A percentile compares a stretch with the other conserved stretches of the same genome.
phyloP scores from a whole-genome alignment of 768 basidiomycete species.

The Leccinum boreale region DNA sequence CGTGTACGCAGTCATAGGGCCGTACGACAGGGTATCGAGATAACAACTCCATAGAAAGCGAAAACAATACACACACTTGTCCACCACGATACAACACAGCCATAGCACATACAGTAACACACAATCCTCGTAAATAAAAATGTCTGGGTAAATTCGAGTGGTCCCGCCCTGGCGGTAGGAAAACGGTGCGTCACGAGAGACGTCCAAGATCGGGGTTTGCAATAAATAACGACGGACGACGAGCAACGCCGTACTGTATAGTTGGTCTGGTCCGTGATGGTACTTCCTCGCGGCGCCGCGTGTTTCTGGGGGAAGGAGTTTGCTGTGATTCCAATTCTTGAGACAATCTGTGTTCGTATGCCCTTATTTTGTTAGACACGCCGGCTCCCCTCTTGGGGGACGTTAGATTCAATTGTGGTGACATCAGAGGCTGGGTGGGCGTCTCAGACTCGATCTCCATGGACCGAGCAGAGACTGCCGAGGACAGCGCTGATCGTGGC shows the following conservation, averaged over 20 bases:
- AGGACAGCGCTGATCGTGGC: slow-evolving; percentile 12
- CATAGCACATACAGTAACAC: slow-evolving; percentile 3
- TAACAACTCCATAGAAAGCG: slow-evolving; percentile 2
- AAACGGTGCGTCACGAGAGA: slow-evolving; percentile 10
- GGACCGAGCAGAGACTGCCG: neutral
- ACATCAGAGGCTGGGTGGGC: neutral
- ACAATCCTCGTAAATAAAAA: neutral
- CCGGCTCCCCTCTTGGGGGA: slow-evolving; percentile 12
- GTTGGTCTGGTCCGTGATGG: slow-evolving; percentile 37
- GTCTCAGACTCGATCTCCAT: slow-evolving; percentile 1
- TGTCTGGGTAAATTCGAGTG: slow-evolving; percentile 1
- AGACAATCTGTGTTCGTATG: slow-evolving; percentile 59
- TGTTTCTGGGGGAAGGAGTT: slow-evolving; percentile 35
- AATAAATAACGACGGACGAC: slow-evolving; percentile 61
- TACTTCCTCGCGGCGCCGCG: slow-evolving; percentile 41
- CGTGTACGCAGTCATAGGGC: neutral
- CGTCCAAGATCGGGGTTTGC: slow-evolving; percentile 54
- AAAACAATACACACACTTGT: slow-evolving; percentile 3
- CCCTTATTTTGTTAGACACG: slow-evolving; percentile 53
- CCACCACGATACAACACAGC: slow-evolving; percentile 2
- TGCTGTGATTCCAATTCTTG: slow-evolving; percentile 44
- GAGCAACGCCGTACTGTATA: slow-evolving; percentile 64
- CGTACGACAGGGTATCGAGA: slow-evolving; percentile 8
- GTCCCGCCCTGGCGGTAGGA: neutral
- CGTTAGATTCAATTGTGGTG: neutral